Percentiles rank a stretch among this genome's conserved stretches.
Conservation (phyloP, 306 rosid genomes). For the Citrullus amarus region DNA sequence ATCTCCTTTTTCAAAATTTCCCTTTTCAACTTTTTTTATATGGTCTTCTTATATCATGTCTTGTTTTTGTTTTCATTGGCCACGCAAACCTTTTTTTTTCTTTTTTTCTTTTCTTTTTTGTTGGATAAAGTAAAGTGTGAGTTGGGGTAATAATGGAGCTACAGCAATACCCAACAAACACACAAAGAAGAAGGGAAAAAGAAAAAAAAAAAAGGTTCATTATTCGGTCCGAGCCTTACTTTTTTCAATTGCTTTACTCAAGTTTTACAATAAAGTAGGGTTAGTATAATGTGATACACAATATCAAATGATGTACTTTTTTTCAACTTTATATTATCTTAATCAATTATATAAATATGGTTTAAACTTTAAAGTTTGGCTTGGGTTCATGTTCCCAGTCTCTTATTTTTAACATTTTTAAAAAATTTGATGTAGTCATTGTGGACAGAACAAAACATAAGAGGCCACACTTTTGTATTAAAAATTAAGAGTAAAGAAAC, state of each 20-base stretch:
- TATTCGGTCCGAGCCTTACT: not conserved
- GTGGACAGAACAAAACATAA: not conserved
- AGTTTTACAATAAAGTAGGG: not conserved
- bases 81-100: not conserved
- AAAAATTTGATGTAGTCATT: not conserved
- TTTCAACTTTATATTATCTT: not conserved
- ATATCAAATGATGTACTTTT: not conserved
- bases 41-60: not conserved
- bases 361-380: not conserved
- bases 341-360: not conserved
- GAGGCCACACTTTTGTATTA: not conserved
- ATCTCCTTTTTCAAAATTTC: not conserved
- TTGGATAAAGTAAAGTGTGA: not conserved
- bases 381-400: not conserved
- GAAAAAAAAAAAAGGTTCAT: not conserved
- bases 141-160: constrained; percentile 1
- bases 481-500: not conserved
- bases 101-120: no score
- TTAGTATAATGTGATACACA: not conserved
- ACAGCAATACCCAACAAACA: not conserved
- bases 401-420: not conserved
- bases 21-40: not conserved
- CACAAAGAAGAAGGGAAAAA: not conserved
- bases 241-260: not conserved
- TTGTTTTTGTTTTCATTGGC: not conserved